These are phyloP conservation scores for Leptographium wingfieldii DNA, from an alignment of 2,329 filamentous ascomycete genomes.

Conservation along the genomic window DNA sequence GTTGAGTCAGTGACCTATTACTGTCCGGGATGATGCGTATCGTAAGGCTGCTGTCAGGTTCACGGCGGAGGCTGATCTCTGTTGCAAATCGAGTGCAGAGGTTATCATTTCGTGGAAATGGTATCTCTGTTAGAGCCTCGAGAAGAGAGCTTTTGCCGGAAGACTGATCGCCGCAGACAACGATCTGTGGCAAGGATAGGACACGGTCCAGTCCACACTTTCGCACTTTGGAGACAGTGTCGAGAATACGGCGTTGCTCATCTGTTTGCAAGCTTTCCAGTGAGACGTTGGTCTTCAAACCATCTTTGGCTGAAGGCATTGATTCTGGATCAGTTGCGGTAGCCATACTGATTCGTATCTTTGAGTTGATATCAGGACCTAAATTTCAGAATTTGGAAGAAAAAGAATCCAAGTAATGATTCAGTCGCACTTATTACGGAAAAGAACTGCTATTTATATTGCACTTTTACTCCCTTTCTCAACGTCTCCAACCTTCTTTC, in stretches of 20 bases:
- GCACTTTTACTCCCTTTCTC: too few relatives aligned
- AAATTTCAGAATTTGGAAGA: too few relatives aligned
- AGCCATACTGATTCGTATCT: too few relatives aligned
- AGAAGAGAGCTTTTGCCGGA: neutral
- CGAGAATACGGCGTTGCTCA: neutral
- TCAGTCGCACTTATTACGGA: too few relatives aligned
- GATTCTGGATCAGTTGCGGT: too few relatives aligned
- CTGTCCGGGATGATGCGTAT: neutral
- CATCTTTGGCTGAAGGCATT: too few relatives aligned
- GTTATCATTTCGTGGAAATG: neutral
- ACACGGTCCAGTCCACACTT: neutral
- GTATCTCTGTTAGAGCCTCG: neutral
- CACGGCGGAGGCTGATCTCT: neutral
- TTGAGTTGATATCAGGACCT: too few relatives aligned
- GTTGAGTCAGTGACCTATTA: neutral
- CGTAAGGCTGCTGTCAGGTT: neutral
- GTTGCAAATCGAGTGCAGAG: neutral
- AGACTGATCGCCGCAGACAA: neutral
- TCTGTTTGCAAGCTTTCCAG: slow-evolving; percentile 6
- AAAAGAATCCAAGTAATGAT: too few relatives aligned
- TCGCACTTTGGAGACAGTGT: neutral
- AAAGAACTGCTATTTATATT: too few relatives aligned
- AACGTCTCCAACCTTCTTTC: too few relatives aligned
- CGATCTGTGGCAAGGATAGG: neutral
- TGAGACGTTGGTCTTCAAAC: neutral